A percentile compares a stretch with the other conserved stretches of the same genome.
phyloP scores from a whole-genome alignment of 148 eudicot genomes.

The Vaccinium corymbosum region DNA sequence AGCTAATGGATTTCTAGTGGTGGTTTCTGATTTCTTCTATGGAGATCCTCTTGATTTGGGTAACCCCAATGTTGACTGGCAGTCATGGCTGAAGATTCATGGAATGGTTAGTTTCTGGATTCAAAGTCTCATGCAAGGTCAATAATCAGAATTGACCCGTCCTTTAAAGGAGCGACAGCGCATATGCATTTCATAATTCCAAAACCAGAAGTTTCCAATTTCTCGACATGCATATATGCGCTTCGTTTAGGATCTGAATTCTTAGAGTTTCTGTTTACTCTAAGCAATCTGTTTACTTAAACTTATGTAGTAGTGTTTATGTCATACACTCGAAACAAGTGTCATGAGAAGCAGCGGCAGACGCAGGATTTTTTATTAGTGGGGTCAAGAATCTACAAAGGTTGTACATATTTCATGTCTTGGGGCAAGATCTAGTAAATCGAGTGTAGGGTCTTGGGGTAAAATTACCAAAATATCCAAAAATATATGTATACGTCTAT shows the following conservation, averaged over 20 bases:
- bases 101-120: slow-evolving; percentile 22
- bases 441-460: too few species aligned
- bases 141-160: not conserved
- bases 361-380: too few species aligned
- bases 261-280: not conserved
- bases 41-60: slow-evolving; percentile 27
- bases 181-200: not conserved
- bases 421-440: too few species aligned
- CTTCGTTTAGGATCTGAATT: not conserved
- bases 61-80: slow-evolving; percentile 15
- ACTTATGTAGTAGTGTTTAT: not conserved
- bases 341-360: not conserved
- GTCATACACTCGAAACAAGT: not conserved
- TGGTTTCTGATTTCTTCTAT: slow-evolving; percentile 39
- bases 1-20: slow-evolving; percentile 28
- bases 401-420: too few species aligned
- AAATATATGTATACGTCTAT: too few species aligned
- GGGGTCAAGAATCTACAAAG: too few species aligned
- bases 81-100: slow-evolving; percentile 29
- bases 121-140: not conserved
- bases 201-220: not conserved
- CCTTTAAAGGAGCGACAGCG: not conserved
- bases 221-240: not conserved
- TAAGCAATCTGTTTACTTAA: not conserved
- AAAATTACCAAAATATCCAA: too few species aligned